Evolutionary conservation across 371 early-diverging fungal genomes (phyloP).

Genomic region (Rhizomucor miehei): DNA sequence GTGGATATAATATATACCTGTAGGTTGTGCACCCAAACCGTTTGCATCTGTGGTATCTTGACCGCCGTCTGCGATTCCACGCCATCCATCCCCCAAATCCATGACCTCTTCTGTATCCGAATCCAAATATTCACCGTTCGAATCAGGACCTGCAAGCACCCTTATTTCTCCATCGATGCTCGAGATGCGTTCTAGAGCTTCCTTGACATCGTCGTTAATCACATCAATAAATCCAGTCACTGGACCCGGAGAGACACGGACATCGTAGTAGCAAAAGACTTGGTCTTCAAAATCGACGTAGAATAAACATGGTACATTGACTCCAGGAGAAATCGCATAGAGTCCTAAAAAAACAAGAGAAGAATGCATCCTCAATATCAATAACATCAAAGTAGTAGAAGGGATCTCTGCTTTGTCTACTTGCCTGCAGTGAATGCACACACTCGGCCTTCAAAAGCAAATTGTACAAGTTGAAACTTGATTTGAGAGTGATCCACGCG

Average conservation of each 20-base stretch:
- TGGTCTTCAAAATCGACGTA: conserved; percentile 83
- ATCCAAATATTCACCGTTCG: conserved; percentile 9
- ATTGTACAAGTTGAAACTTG: conserved; percentile 68
- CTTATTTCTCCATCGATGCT: conserved; percentile 35
- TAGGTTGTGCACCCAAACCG: neutral
- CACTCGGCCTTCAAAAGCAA: conserved; percentile 79
- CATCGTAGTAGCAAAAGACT: conserved; percentile 77
- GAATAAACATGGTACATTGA: conserved; percentile 76
- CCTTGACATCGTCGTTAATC: conserved; percentile 46
- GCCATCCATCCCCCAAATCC: conserved; percentile 49
- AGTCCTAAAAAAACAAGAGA: conserved; percentile 31
- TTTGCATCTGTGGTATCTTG: conserved; percentile 5
- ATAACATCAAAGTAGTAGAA: neutral
- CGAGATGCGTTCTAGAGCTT: conserved; percentile 38
- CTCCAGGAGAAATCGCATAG: conserved; percentile 64
- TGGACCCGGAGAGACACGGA: conserved; percentile 48
- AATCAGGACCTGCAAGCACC: conserved; percentile 4
- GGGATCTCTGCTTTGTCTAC: neutral
- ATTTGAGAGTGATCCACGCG: conserved; percentile 17
- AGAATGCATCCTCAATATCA: neutral
- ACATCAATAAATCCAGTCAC: conserved; percentile 45
- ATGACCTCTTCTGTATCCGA: conserved; percentile 16
- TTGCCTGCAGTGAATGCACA: conserved; percentile 77
- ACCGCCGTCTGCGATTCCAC: conserved; percentile 28
- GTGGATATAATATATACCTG: too few species aligned